Evolutionary conservation across 2,329 filamentous ascomycete genomes (phyloP).

Genomic region (Talaromyces verruculosus): DNA sequence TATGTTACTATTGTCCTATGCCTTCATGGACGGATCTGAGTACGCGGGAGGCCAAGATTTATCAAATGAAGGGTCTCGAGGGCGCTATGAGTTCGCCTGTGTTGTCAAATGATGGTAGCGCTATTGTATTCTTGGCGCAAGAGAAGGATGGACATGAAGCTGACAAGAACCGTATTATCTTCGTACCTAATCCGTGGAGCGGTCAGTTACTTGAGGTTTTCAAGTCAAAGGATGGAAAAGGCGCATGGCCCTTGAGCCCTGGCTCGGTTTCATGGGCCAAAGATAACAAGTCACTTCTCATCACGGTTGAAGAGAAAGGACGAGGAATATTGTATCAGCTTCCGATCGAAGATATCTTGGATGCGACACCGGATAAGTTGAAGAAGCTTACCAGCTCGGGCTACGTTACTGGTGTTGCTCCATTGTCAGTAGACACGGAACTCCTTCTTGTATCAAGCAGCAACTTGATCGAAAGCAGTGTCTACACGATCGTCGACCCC

Average conservation of each 20-base stretch:
- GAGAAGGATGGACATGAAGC: conserved; percentile 48
- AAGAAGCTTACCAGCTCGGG: conserved; percentile 43
- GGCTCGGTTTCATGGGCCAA: conserved; percentile 42
- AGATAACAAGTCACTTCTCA: conserved; percentile 43
- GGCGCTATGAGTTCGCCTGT: conserved; percentile 49
- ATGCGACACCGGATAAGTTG: conserved; percentile 33
- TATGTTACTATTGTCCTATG: conserved; percentile 48
- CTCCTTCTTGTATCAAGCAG: conserved; percentile 46
- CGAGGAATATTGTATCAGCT: conserved; percentile 46
- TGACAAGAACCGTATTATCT: conserved; percentile 48
- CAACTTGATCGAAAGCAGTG: conserved; percentile 47
- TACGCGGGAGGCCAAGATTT: conserved; percentile 32
- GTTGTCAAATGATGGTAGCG: conserved; percentile 45
- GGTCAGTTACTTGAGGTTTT: conserved; percentile 43
- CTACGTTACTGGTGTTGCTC: conserved; percentile 42
- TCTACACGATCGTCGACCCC: conserved; percentile 45
- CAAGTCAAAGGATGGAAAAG: conserved; percentile 37
- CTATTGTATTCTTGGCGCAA: conserved; percentile 47
- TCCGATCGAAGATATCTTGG: conserved; percentile 31
- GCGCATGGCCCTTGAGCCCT: conserved; percentile 46
- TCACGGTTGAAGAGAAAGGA: conserved; percentile 45
- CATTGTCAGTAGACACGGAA: conserved; percentile 35
- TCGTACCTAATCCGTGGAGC: conserved; percentile 45
- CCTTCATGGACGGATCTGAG: conserved; percentile 43
- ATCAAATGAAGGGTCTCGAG: conserved; percentile 36